Evolutionary conservation across 306 rosid genomes (phyloP).

Genomic region (Prunus mira): DNA sequence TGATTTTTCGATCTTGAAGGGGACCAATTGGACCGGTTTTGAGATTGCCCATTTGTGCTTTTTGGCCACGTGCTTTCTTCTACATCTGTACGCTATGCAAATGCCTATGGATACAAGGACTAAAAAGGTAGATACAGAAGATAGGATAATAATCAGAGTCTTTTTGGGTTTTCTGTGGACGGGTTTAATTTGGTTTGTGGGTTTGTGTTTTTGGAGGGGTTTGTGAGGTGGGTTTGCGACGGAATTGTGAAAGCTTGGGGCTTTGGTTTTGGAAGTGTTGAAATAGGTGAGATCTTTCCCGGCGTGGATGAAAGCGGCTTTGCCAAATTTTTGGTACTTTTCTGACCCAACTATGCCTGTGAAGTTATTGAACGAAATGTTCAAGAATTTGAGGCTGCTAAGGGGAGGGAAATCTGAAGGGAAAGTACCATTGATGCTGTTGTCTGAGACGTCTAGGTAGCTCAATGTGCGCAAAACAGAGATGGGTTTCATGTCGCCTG

Average conservation of each 20-base stretch:
- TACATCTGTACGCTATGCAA: constrained; percentile 24
- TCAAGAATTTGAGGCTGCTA: constrained; percentile 40
- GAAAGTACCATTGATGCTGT: constrained; percentile 65
- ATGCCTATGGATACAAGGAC: constrained; percentile 19
- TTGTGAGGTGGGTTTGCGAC: not conserved
- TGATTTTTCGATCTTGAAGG: constrained; percentile 64
- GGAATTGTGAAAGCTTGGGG: constrained; percentile 8
- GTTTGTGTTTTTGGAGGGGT: constrained; percentile 13
- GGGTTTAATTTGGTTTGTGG: constrained; percentile 3
- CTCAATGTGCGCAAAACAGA: constrained; percentile 46
- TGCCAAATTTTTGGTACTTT: constrained; percentile 41
- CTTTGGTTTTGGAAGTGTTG: constrained; percentile 28
- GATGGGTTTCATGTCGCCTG: constrained; percentile 52
- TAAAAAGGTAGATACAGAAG: constrained; percentile 33
- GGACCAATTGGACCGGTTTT: constrained; percentile 49
- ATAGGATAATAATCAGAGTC: constrained; percentile 21
- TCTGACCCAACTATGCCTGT: constrained; percentile 16
- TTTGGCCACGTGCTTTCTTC: constrained; percentile 37
- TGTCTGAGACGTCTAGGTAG: constrained; percentile 63
- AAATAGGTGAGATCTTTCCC: constrained; percentile 37
- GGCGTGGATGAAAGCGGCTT: constrained; percentile 58
- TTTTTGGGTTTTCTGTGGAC: constrained; percentile 18
- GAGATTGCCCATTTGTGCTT: constrained; percentile 94
- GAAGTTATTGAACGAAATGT: constrained; percentile 69
- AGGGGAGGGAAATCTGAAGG: constrained; percentile 79